Evolutionary conservation across 208 protist genomes (phyloP).

Genomic region (Acanthamoeba castellanii): DNA sequence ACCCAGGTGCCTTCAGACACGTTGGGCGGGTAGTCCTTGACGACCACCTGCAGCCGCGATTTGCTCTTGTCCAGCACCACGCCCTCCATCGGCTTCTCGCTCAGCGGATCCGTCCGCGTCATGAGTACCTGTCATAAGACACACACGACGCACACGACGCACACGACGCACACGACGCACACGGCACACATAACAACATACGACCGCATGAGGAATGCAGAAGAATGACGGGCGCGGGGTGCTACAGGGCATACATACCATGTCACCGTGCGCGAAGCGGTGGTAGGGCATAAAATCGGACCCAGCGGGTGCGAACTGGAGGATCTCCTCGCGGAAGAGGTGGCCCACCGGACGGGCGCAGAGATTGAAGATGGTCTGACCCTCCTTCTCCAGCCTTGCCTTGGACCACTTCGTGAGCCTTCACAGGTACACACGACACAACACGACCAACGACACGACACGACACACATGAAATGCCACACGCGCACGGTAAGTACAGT

Average conservation of each 20-base stretch:
- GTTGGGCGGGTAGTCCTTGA: constrained; percentile 29
- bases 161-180: too few species aligned
- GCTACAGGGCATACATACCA: too few species aligned
- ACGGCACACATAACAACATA: too few species aligned
- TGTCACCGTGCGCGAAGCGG: constrained; percentile 44
- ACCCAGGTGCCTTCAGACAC: constrained; percentile 8
- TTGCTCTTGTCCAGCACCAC: constrained; percentile 32
- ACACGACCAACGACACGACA: too few species aligned
- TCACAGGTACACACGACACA: too few species aligned
- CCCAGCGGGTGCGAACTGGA: not conserved
- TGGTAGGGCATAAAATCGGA: constrained; percentile 42
- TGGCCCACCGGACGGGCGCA: not conserved
- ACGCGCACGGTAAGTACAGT: too few species aligned
- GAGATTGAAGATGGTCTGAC: constrained; percentile 1
- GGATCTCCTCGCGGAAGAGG: constrained; percentile 42
- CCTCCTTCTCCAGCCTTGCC: not conserved
- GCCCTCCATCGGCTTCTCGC: constrained; percentile 35
- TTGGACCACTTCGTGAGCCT: constrained; percentile 13
- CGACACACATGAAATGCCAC: not conserved
- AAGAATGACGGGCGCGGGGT: too few species aligned
- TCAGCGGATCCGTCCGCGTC: not conserved
- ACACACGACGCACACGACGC: too few species aligned
- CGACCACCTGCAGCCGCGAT: constrained; percentile 2
- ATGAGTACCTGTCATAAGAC: too few species aligned
- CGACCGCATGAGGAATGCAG: too few species aligned